phyloP scores from a whole-genome alignment of 1,284 basidiomycete species.

The Marasmius oreades region DNA sequence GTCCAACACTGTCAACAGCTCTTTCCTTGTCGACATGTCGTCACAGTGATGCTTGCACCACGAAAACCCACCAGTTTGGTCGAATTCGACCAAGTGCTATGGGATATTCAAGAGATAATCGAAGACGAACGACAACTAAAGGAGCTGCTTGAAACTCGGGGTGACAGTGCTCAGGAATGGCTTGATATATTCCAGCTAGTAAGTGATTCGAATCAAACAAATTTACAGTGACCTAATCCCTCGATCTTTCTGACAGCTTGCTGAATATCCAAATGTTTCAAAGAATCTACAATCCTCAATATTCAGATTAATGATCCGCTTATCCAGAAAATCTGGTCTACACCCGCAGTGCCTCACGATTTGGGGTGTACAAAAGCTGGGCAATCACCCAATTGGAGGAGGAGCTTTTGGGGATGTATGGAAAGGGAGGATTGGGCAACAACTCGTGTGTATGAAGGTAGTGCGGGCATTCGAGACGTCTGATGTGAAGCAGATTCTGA shows the following conservation, averaged over 20 bases:
- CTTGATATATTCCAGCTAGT: not conserved
- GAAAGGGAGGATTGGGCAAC: not conserved
- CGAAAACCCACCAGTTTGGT: not conserved
- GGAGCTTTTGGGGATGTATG: not conserved
- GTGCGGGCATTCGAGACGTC: not conserved
- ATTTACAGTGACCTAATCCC: too few species aligned
- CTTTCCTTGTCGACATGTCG: too few species aligned
- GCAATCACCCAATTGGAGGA: not conserved
- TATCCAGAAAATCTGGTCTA: not conserved
- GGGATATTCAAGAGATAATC: not conserved
- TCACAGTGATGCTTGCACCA: not conserved
- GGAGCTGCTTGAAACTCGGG: not conserved
- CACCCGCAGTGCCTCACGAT: not conserved
- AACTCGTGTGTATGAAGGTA: not conserved
- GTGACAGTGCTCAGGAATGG: not conserved
- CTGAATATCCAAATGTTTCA: not conserved
- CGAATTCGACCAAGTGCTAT: not conserved
- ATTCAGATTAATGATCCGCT: not conserved
- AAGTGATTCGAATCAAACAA: not conserved
- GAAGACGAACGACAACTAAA: not conserved
- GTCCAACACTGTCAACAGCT: too few species aligned
- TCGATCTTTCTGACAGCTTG: not conserved
- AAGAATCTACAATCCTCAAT: not conserved
- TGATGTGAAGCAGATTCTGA: not conserved
- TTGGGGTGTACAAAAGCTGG: not conserved